These are phyloP conservation scores for Yarrowia bubula DNA, from an alignment of 805 yeast species.

Conservation along the genomic window DNA sequence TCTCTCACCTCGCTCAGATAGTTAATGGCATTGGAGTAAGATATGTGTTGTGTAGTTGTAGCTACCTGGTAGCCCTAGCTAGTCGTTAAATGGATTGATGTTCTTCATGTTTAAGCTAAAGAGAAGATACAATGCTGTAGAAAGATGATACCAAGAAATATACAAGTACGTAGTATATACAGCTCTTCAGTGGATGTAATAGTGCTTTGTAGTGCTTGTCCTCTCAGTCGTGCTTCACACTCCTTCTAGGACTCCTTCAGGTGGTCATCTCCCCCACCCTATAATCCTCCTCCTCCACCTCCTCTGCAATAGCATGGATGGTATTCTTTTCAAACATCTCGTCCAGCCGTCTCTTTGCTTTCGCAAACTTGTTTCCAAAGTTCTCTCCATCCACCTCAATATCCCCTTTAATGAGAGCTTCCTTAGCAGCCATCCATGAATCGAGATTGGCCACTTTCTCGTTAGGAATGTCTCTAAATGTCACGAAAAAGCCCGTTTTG, in stretches of 20 bases:
- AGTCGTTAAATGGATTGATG: too few species aligned
- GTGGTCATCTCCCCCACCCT: neutral
- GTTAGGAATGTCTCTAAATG: constrained; percentile 51
- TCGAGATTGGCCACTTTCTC: constrained; percentile 39
- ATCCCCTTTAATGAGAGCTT: constrained; percentile 44
- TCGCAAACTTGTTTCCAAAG: constrained; percentile 46
- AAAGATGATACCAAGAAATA: too few species aligned
- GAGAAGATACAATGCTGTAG: too few species aligned
- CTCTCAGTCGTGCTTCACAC: neutral
- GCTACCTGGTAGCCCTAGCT: too few species aligned
- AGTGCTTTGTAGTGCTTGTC: neutral
- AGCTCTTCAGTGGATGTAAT: too few species aligned
- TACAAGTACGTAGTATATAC: too few species aligned
- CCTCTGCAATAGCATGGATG: neutral
- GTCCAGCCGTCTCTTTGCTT: constrained; percentile 45
- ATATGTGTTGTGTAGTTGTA: too few species aligned
- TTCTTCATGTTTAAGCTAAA: too few species aligned
- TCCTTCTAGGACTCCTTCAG: neutral
- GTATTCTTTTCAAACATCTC: constrained; percentile 35
- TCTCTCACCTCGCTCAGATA: too few species aligned
- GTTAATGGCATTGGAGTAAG: too few species aligned
- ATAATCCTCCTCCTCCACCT: neutral
- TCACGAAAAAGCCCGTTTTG: constrained; percentile 61
- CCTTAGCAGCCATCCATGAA: constrained; percentile 43
- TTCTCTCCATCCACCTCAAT: constrained; percentile 42